Percentiles rank a stretch among this genome's conserved stretches.
These are phyloP conservation scores for Kodamaea ohmeri DNA, from an alignment of 1,139 yeast genomes.

Conservation along the genomic window DNA sequence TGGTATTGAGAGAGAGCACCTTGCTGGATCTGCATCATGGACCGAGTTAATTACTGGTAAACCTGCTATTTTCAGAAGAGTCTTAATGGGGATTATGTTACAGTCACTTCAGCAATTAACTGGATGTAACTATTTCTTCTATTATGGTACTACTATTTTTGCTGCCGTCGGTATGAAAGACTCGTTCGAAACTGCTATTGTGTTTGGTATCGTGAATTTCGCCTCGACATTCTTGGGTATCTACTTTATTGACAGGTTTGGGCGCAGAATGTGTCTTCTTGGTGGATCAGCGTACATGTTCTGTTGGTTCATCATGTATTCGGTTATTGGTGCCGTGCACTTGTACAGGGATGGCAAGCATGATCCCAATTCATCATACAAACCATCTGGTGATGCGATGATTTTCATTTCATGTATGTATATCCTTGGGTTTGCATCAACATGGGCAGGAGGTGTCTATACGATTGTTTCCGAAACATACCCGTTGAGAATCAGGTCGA, in stretches of 20 bases:
- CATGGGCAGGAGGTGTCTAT: slow-evolving; percentile 88
- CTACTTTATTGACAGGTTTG: slow-evolving; percentile 66
- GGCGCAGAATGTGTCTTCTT: slow-evolving; percentile 66
- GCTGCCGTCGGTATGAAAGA: slow-evolving; percentile 72
- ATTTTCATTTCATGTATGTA: slow-evolving; percentile 77
- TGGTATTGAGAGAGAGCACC: slow-evolving; percentile 60
- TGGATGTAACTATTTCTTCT: slow-evolving; percentile 80
- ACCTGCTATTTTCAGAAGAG: slow-evolving; percentile 25
- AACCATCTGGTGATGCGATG: slow-evolving; percentile 69
- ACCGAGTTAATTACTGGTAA: slow-evolving; percentile 23
- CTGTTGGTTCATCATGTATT: slow-evolving; percentile 57
- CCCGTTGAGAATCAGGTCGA: slow-evolving; percentile 77
- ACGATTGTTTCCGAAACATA: slow-evolving; percentile 77
- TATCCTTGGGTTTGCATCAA: slow-evolving; percentile 79
- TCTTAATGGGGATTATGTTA: slow-evolving; percentile 52
- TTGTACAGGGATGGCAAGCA: slow-evolving; percentile 52
- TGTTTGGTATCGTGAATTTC: slow-evolving; percentile 62
- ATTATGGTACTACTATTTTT: slow-evolving; percentile 78
- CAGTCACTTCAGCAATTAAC: slow-evolving; percentile 76
- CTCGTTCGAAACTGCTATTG: slow-evolving; percentile 70
- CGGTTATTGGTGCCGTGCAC: slow-evolving; percentile 56
- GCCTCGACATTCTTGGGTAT: slow-evolving; percentile 70
- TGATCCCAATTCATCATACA: slow-evolving; percentile 24
- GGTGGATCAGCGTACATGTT: slow-evolving; percentile 48
- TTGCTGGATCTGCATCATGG: slow-evolving; percentile 49